Base-by-base conservation (phyloP, 1,139 yeast genomes). In the Saccharomyces hybrid region DNA sequence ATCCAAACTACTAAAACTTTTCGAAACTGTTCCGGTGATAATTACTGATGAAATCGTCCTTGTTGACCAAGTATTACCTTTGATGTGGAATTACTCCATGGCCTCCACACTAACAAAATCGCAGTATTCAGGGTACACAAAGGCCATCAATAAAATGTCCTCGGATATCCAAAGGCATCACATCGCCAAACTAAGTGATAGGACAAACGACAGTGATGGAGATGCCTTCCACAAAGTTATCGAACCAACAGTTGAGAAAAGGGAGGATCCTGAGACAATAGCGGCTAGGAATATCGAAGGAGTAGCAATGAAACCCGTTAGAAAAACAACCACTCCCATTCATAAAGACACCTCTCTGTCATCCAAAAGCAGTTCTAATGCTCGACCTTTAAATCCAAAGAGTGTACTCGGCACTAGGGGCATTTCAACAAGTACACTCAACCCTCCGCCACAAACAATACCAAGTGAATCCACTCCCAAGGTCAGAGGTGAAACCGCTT, bases 1-100 rank as follows among this genome's bases (percentile, higher is more conserved):
- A 46, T 70, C 75, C 61, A 77, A 79, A 28, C 78, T 86, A 1
- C 70, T 86, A 51, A 69, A 69, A 4, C 80, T 87, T 20, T 85
- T 83, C 64, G 71, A 72, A 27, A 71, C 74, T 23, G 65, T 82
- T 20, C 71, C 76, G 23, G 63, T 63, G n/a, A 63, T 75, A 20
- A 71, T 79, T 11, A 77, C 72, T 41, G 70, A 73, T 32, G 73
- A 72, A 14, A 56, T 51, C 9, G 52, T 63, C 5, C 62, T 79
- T 20, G 81, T 80, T 5, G 73, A 74, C 8, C 72, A 75, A 41
- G 68, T 79, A 5, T 62, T 81, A 13, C 84, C 85, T 1, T 75
- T 76, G 49, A 61, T 81, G 26, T 74, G 81, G 73, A 68, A 70
- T 11, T 71, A 78, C 56, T 73, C 82, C 2, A 73, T 79, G 69